These are phyloP conservation scores for Paxillus rubicundulus DNA, from an alignment of 768 basidiomycete genomes.

Conservation along the genomic window DNA sequence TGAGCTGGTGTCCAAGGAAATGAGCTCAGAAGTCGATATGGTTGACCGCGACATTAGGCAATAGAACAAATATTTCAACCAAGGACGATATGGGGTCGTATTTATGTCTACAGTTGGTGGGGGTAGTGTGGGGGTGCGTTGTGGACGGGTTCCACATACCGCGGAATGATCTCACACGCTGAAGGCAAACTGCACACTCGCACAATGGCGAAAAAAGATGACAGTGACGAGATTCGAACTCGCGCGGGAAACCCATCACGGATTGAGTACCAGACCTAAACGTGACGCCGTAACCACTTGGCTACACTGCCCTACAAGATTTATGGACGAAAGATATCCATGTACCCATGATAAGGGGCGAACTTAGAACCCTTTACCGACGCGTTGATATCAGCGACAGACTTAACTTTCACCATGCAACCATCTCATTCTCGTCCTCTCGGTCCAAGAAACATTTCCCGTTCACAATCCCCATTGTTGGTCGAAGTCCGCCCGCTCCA, in stretches of 20 bases:
- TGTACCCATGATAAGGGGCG: too few species aligned
- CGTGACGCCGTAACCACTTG: constrained; percentile 62
- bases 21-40: constrained; percentile 9
- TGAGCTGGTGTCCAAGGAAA: constrained; percentile 10
- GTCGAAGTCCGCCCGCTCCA: constrained; percentile 39
- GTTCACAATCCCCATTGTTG: constrained; percentile 43
- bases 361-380: constrained; percentile 1
- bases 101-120: constrained; percentile 1
- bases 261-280: constrained; percentile 43
- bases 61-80: neutral
- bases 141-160: constrained; percentile 7
- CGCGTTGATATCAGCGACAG: constrained; percentile 1
- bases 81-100: neutral
- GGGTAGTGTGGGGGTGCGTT: neutral
- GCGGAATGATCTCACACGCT: neutral
- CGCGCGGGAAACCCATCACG: constrained; percentile 59
- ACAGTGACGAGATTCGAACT: constrained; percentile 63
- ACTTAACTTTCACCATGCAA: constrained; percentile 26
- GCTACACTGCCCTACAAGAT: constrained; percentile 45
- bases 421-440: constrained; percentile 39
- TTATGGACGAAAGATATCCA: accelerated
- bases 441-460: constrained; percentile 48
- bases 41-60: constrained; percentile 13
- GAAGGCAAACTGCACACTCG: too few species aligned
- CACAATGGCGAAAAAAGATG: constrained; percentile 24